Conservation (phyloP, 257 asterid genomes). For the Jacaranda copaia region DNA sequence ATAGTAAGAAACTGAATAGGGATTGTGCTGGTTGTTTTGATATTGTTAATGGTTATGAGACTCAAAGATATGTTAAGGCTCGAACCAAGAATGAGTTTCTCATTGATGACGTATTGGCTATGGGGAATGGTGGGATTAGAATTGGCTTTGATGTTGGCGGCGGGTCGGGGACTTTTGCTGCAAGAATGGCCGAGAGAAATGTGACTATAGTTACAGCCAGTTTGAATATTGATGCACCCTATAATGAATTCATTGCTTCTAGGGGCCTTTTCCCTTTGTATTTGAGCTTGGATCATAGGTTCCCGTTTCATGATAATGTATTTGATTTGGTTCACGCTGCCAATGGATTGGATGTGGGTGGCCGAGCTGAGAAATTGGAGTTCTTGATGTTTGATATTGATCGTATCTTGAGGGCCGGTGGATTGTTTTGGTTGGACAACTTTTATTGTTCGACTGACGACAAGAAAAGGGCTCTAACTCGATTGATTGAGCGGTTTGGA, state of each 20-base stretch:
- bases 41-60: constrained; percentile 54
- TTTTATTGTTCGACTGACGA: constrained; percentile 70
- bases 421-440: constrained; percentile 80
- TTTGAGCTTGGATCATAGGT: constrained; percentile 80
- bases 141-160: constrained; percentile 83
- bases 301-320: constrained; percentile 69
- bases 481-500: constrained; percentile 76
- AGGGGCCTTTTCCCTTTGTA: constrained; percentile 87
- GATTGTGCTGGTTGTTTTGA: constrained; percentile 88
- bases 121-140: constrained; percentile 68
- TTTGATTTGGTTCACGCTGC: constrained; percentile 77
- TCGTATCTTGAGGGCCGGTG: constrained; percentile 80
- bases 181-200: constrained; percentile 81
- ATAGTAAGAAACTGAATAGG: constrained; percentile 66
- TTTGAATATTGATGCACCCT: constrained; percentile 80
- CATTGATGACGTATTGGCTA: constrained; percentile 72
- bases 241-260: constrained; percentile 78
- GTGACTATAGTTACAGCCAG: constrained; percentile 74
- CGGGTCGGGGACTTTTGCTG: constrained; percentile 90
- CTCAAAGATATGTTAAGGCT: constrained; percentile 56
- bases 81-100: constrained; percentile 73
- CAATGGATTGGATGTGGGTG: constrained; percentile 69
- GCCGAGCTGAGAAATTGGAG: constrained; percentile 73
- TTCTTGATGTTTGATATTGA: constrained; percentile 90
- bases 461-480: constrained; percentile 66